Base-by-base conservation (phyloP, 805 yeast genomes). In the Kodamaea fukazawae region DNA sequence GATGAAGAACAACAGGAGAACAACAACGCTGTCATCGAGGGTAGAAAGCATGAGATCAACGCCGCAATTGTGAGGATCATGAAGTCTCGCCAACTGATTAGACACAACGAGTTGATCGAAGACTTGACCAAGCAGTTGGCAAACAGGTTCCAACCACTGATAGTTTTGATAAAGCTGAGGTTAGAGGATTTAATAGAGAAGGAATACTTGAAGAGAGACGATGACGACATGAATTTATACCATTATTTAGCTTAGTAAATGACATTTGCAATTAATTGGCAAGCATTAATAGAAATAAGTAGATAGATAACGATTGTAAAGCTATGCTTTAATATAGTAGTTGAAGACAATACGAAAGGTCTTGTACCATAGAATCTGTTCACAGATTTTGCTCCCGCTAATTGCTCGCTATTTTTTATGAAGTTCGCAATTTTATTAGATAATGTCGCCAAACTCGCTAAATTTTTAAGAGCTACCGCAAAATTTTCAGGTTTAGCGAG, bases 31-130 rank as follows among this genome's bases (percentile, higher is more conserved):
- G 67, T 87, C 22, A 72, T 73, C 29, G 82, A 76, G 48, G 79
- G 87, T 4, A 70, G 96, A 42, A 71, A 78, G 43, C 71, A 73
- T 40, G 86, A 82, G 52, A 67, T 84, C 2, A 93, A 86, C 55
- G 96, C 96, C 1, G 93, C 95, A 0, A 75, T 89, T 41, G 95
- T 89, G 4, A 71, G 96, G 37, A 78, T 83, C n/a, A 81, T 89
- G 91, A 89, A 89, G 62, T 73, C 86, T 1, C 67, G 89, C 25
- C 82, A 79, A 49, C 61, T 70, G 1, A 49, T 83, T 40, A 67
- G 59, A 17, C 91, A 85, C 55, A 79, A 78, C 48, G 82, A 81
- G 29, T 67, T 89, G 38, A 65, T 86, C n/a, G 75, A 71, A 25
- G 89, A 82, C 49, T 77, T 81, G 4, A 70, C 82, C 15, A 72